Base-by-base conservation (phyloP, 177 flowering plant species). In the Vitis hybrid region DNA sequence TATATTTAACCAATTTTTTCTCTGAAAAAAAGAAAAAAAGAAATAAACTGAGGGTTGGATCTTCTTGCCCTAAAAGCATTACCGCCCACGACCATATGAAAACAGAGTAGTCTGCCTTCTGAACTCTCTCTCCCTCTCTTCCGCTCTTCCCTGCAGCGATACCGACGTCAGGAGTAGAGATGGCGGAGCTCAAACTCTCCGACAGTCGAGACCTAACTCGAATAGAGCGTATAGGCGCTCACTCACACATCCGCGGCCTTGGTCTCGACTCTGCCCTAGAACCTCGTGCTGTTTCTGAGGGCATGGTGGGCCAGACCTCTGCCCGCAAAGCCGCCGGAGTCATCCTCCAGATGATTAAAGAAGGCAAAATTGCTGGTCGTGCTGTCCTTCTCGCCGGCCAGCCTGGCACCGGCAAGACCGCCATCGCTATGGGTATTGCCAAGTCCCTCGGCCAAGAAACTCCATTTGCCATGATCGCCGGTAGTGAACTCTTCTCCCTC, bases 191-290 rank as follows among this genome's bases (percentile, higher is more conserved):
- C 10, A 94, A 87, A 66, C 84, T 93, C 10, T 88, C 97, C 16
- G 98, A 91, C 70, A 80, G 71, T 59, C 81, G 90, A n/a, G 99
- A 95, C 85, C 84, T 95, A 19, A 93, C 98, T 15, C 85, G 98
- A 65, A 88, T 95, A 1, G 98, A 95, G 78, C 89, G 99, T 57
- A 93, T 95, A 20, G 99, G 98, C 0, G 97, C 99, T 0, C 99
- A 95, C 82, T 93, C 99, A 45, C 99, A 95, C 87, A 93, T 95
- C 77, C 88, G 98, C 0, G 99, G 99, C 13, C 91, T 95, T 2
- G 98, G 99, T 48, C 91, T 95, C 7, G 99, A 95, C 82, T 85
- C 94, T 10, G 45, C 90, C 63, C 88, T 94, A 7, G 94, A 91
- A 62, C 83, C 98, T 50, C 93, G 98, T 51, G 71, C 60, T 65